Conservation (phyloP, 2,329 filamentous ascomycete species). For the Pseudogymnoascus sp. region DNA sequence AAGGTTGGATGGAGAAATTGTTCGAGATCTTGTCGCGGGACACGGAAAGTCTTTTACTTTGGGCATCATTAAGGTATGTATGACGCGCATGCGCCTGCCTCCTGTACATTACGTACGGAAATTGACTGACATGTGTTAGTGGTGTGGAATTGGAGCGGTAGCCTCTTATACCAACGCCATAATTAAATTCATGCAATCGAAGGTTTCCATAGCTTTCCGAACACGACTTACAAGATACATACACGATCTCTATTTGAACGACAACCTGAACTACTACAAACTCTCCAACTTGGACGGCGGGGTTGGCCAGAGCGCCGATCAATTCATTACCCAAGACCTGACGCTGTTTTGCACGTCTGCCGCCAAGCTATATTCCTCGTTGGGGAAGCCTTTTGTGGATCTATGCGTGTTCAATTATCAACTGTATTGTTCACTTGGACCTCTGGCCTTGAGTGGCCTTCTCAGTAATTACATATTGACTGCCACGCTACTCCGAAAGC, state of each 20-base stretch:
- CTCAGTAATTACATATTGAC: conserved; percentile 92
- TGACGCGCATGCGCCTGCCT: conserved; percentile 14
- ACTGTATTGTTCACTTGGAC: conserved; percentile 83
- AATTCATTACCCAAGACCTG: conserved; percentile 95
- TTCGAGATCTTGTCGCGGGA: conserved; percentile 90
- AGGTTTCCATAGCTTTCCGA: conserved; percentile 96
- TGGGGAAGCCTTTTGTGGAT: conserved; percentile 98
- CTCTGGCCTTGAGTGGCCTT: conserved; percentile 76
- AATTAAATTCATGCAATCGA: conserved; percentile 97
- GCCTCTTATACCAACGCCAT: conserved; percentile 97
- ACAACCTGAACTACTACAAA: conserved; percentile 95
- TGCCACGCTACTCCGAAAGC: conserved; percentile 75
- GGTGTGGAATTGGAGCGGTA: conserved; percentile 88
- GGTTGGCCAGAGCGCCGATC: conserved; percentile 84
- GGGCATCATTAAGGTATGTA: conserved; percentile 69
- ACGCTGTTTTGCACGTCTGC: conserved; percentile 92
- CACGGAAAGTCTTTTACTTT: conserved; percentile 82
- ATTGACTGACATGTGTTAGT: conserved; percentile 38
- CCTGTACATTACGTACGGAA: background rate
- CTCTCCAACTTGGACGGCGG: conserved; percentile 87
- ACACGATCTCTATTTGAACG: conserved; percentile 91
- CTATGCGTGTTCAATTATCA: conserved; percentile 98
- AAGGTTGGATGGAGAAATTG: conserved; percentile 88
- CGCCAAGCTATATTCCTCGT: conserved; percentile 85
- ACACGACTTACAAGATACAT: conserved; percentile 93